Conservation (phyloP, 371 early-diverging fungal genomes). For the Mycotypha africana region DNA sequence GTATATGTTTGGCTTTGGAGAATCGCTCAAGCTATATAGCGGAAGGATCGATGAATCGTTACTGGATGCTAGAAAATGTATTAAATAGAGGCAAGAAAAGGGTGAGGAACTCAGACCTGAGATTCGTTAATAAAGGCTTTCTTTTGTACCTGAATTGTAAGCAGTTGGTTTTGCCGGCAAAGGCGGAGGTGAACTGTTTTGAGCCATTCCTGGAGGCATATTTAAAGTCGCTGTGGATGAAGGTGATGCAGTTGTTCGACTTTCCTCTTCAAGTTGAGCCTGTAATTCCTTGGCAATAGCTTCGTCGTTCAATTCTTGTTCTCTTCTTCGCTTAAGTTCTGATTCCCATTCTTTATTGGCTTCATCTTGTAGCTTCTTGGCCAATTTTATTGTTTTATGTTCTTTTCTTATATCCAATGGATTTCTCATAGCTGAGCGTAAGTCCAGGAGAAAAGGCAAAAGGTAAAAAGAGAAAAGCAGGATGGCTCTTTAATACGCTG, state of each 20-base stretch:
- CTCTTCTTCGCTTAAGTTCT: slow-evolving; percentile 11
- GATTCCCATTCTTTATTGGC: slow-evolving; percentile 21
- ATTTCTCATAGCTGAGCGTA: slow-evolving; percentile 16
- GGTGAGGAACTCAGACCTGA: too few relatives aligned
- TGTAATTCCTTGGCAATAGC: slow-evolving; percentile 23
- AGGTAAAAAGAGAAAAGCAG: too few relatives aligned
- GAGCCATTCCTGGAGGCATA: neutral
- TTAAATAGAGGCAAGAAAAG: too few relatives aligned
- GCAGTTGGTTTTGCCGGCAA: slow-evolving; percentile 19
- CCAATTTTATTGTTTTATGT: slow-evolving; percentile 21
- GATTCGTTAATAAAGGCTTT: too few relatives aligned
- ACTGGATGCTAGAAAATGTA: too few relatives aligned
- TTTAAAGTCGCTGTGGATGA: neutral
- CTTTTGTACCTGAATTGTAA: slow-evolving; percentile 8
- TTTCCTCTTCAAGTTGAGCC: slow-evolving; percentile 15
- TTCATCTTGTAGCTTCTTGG: slow-evolving; percentile 18
- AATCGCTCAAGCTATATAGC: too few relatives aligned
- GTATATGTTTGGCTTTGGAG: too few relatives aligned
- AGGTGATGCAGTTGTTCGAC: neutral
- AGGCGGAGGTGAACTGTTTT: slow-evolving; percentile 15
- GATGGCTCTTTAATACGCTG: too few relatives aligned
- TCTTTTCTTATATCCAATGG: slow-evolving; percentile 16
- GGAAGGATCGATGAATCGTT: too few relatives aligned
- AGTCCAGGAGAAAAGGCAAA: too few relatives aligned
- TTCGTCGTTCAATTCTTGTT: slow-evolving; percentile 22